A percentile compares a stretch with the other conserved stretches of the same genome.
These are phyloP conservation scores for Anthracocystis setariae DNA, from an alignment of 1,284 basidiomycete genomes.

Conservation along the genomic window DNA sequence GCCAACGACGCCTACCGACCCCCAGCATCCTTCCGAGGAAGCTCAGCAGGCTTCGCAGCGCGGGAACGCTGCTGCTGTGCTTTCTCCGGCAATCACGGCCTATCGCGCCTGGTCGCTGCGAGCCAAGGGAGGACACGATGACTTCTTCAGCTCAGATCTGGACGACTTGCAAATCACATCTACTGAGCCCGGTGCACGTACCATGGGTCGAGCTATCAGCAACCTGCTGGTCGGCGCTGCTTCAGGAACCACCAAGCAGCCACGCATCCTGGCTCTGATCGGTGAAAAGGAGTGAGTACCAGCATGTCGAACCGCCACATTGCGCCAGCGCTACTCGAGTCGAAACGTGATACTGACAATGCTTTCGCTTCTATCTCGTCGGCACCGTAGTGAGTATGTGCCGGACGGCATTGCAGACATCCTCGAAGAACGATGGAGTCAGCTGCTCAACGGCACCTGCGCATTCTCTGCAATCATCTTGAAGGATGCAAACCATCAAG, in stretches of 20 bases:
- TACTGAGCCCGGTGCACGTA: conserved; percentile 10
- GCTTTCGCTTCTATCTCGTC: neutral
- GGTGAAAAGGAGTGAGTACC: conserved; percentile 56
- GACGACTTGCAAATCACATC: conserved; percentile 27
- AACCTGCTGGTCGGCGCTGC: conserved; percentile 16
- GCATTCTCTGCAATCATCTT: conserved; percentile 42
- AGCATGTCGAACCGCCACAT: neutral
- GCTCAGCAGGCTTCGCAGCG: neutral
- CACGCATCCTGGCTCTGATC: conserved; percentile 52
- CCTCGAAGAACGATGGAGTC: conserved; percentile 42
- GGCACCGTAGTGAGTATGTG: conserved; percentile 49
- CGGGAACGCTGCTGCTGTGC: conserved; percentile 52
- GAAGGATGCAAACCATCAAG: conserved; percentile 56
- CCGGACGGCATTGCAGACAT: conserved; percentile 17
- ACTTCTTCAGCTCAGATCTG: conserved; percentile 61
- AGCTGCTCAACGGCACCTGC: conserved; percentile 15
- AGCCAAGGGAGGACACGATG: conserved; percentile 57
- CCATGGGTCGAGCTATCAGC: conserved; percentile 18
- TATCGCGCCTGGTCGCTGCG: conserved; percentile 61
- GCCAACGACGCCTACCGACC: conserved; percentile 18
- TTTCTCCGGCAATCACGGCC: conserved; percentile 55
- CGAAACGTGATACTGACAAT: neutral
- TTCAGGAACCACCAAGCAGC: neutral
- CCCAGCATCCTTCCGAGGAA: neutral
- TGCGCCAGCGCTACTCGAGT: neutral